Conservation (phyloP, 306 rosid genomes). For the Vigna unguiculata region DNA sequence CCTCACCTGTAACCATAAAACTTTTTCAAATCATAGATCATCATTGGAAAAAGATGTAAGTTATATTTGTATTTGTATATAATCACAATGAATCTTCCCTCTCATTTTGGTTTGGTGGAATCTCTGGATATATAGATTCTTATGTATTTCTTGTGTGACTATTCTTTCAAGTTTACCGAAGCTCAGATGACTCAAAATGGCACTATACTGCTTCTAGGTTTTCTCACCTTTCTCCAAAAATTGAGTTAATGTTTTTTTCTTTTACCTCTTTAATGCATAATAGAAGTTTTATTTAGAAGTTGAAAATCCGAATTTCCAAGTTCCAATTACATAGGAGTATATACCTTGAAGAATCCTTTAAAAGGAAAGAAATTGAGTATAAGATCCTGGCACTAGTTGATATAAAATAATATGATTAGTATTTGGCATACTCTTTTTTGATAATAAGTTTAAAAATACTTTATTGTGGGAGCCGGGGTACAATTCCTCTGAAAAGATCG, state of each 20-base stretch:
- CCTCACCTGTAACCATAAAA: neutral
- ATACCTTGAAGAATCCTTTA: neutral
- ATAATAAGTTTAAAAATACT: neutral
- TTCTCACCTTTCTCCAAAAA: neutral
- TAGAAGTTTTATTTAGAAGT: neutral
- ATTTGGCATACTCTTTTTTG: neutral
- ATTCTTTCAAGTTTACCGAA: neutral
- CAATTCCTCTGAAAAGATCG: neutral
- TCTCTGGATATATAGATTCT: neutral
- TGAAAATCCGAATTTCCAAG: neutral
- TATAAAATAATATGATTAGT: neutral
- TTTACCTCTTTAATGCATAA: neutral
- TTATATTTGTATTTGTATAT: slow-evolving; percentile 23
- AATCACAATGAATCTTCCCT: slow-evolving; percentile 6
- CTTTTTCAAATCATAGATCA: slow-evolving; percentile 14
- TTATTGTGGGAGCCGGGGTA: neutral
- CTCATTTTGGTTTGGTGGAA: neutral
- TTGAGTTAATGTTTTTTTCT: neutral
- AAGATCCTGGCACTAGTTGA: neutral
- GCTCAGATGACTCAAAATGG: neutral
- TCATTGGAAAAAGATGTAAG: slow-evolving; percentile 24
- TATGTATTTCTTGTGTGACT: neutral
- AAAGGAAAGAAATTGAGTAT: neutral
- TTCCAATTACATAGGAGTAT: neutral
- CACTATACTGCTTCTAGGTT: neutral